These are phyloP conservation scores for Botrytis hyacinthi DNA, from an alignment of 2,329 filamentous ascomycete species.

Conservation along the genomic window DNA sequence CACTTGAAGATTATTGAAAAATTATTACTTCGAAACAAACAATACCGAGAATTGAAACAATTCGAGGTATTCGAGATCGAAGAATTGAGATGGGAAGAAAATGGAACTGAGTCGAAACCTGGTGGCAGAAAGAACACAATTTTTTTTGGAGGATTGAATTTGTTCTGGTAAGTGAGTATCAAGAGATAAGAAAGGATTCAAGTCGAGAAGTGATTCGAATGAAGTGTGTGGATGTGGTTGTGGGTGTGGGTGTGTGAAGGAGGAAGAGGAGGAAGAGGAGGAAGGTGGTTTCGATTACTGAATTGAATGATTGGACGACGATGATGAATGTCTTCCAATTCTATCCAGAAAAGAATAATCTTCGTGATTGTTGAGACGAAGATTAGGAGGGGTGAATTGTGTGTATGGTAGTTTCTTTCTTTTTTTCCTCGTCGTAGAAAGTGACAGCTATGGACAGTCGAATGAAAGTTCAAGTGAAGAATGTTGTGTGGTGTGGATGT, in stretches of 20 bases:
- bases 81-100: not conserved
- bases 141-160: slow-evolving; percentile 5
- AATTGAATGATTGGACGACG: not conserved
- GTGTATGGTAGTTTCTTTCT: slow-evolving; percentile 20
- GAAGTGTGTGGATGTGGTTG: not conserved
- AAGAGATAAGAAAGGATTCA: not conserved
- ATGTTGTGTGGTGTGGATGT: slow-evolving; percentile 18
- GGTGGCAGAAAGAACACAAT: slow-evolving; percentile 6
- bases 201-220: not conserved
- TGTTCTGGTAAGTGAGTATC: slow-evolving; percentile 12
- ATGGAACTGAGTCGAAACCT: not conserved
- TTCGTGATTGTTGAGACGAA: slow-evolving; percentile 14
- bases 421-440: slow-evolving; percentile 24
- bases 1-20: slow-evolving; percentile 13
- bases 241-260: not conserved
- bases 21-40: slow-evolving; percentile 6
- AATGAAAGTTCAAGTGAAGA: slow-evolving; percentile 27
- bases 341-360: slow-evolving; percentile 7
- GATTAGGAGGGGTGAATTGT: not conserved
- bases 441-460: slow-evolving; percentile 35
- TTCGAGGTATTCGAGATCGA: not conserved
- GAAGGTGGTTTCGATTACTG: slow-evolving; percentile 7
- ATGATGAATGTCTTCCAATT: slow-evolving; percentile 2
- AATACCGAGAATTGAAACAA: slow-evolving; percentile 8
- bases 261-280: not conserved